Conservation (phyloP, 805 yeast species). For the Pichia nakasei region DNA sequence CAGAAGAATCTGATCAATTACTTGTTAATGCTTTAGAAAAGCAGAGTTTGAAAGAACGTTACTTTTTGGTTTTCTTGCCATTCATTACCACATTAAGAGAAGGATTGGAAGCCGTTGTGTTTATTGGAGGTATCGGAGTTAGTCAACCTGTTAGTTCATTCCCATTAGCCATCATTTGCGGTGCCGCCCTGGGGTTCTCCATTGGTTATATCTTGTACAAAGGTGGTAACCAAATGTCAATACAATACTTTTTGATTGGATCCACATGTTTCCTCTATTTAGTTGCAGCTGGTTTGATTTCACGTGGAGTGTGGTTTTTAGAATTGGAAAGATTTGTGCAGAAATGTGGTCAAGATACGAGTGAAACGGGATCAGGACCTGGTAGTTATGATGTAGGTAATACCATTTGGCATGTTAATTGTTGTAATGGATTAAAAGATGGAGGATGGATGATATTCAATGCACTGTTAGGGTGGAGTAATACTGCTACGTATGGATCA, state of each 20-base stretch:
- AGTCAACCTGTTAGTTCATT: conserved; percentile 58
- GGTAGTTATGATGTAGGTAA: conserved; percentile 78
- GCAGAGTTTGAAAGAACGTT: conserved; percentile 40
- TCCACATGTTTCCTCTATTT: conserved; percentile 76
- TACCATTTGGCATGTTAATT: conserved; percentile 90
- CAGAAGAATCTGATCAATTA: conserved; percentile 21
- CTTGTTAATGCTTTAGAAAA: neutral
- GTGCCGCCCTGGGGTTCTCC: conserved; percentile 46
- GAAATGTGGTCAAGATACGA: conserved; percentile 75
- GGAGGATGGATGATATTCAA: conserved; percentile 89
- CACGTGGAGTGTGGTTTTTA: conserved; percentile 85
- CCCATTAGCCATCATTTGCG: conserved; percentile 54
- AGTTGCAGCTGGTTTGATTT: conserved; percentile 79
- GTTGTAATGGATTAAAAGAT: conserved; percentile 89
- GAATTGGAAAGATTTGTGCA: conserved; percentile 72
- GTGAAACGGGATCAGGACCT: conserved; percentile 87
- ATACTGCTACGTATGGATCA: conserved; percentile 86
- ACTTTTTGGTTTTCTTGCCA: conserved; percentile 68
- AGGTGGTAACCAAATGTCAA: conserved; percentile 70
- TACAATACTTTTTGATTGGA: conserved; percentile 62
- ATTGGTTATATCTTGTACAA: conserved; percentile 64
- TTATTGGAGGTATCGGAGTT: conserved; percentile 81
- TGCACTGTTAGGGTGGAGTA: conserved; percentile 90
- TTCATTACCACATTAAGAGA: conserved; percentile 82
- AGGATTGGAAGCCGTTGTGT: conserved; percentile 87